Base-by-base conservation (phyloP, 805 yeast species). In the Kodamaea sagamina region DNA sequence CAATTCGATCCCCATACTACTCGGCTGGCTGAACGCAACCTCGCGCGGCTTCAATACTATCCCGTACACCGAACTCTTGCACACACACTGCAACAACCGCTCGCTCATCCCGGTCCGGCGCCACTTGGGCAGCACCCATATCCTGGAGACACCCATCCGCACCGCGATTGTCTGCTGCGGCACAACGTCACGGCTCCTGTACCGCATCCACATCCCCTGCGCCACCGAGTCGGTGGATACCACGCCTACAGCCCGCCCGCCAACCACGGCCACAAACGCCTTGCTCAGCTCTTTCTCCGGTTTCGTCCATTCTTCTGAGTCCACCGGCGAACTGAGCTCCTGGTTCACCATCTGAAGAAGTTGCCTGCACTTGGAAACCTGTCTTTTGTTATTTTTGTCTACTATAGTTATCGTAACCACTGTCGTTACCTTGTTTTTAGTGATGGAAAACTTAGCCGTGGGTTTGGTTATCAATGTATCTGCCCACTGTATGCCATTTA, bases 1-100 rank as follows among this genome's bases (percentile, higher is more conserved):
- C 24, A 84, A 65, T 44, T 72, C 69, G 1, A 81, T 79, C 0
- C 92, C 92, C 44, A 74, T 71, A 39, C 71, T 76, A 45, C 86
- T 79, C 0, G 90, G 89, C 57, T 84, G 92, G 34, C 87, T 81
- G 78, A 87, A 84, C 1, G 81, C 86, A 13, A 84, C 57, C 46
- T 78, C 72, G 11, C 47, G 50, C 43, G 61, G 73, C 2, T 62
- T 60, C 10, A 82, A 50, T 0, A 17, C 39, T 43, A 74, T 54
- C 0, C 87, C 88, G 52, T 77, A 78, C 1, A 81, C 61, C 17
- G 77, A 62, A 42, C 77, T 50, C 1, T 54, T 54, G 41, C 71
- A 59, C 0, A 80, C 78, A 2, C 68, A 56, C 2, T 72, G 57
- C 4, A 84, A 51, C 36, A 84, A 53, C 32, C 53, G 56, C 5